phyloP scores from a whole-genome alignment of 257 asterid genomes.

The Misopates orontium region DNA sequence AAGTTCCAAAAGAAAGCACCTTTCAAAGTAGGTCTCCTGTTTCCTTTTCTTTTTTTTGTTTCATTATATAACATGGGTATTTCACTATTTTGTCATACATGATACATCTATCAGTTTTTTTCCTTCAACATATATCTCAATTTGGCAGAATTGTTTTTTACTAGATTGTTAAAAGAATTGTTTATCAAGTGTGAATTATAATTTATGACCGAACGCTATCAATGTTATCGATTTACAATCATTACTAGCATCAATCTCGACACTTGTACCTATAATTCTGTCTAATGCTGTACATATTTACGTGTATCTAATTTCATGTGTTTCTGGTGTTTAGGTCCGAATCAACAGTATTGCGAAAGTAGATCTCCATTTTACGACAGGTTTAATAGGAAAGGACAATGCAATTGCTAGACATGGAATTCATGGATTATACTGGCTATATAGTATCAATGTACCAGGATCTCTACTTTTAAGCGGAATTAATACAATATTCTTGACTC shows the following conservation, averaged over 20 bases:
- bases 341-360: slow-evolving; percentile 36
- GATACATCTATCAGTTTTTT: no score
- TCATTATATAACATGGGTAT: no score
- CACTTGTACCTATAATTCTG: neutral
- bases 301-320: neutral
- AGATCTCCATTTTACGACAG: slow-evolving; percentile 49
- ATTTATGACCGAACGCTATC: no score
- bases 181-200: no score
- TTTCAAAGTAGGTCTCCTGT: no score
- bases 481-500: slow-evolving; percentile 55
- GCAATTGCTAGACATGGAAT: slow-evolving; percentile 88
- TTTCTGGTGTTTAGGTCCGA: slow-evolving; percentile 39
- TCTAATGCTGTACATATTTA: neutral
- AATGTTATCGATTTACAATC: no score
- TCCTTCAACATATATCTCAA: no score
- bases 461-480: slow-evolving; percentile 34
- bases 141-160: no score
- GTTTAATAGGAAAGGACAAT: slow-evolving; percentile 70
- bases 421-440: slow-evolving; percentile 70
- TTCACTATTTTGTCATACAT: no score
- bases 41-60: no score
- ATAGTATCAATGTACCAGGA: slow-evolving; percentile 41
- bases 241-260: neutral
- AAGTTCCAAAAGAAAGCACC: no score
- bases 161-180: no score